Percentiles rank a stretch among this genome's conserved stretches.
Evolutionary conservation across 2,329 filamentous ascomycete genomes (phyloP).

Genomic region (Volutella citrinella): DNA sequence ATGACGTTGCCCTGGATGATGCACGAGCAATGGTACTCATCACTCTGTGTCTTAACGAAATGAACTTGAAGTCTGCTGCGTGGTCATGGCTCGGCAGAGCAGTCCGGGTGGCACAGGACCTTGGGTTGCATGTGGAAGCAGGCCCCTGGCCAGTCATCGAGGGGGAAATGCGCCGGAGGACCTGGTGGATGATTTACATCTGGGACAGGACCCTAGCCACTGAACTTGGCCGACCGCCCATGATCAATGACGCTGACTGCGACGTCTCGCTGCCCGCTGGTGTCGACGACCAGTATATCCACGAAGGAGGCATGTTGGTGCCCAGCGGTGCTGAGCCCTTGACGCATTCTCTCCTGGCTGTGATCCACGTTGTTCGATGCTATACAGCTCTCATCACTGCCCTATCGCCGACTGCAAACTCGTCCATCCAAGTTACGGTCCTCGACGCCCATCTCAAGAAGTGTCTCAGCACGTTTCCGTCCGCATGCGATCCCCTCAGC

Average conservation of each 20-base stretch:
- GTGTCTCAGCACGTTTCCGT: slow-evolving; percentile 73
- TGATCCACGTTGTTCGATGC: slow-evolving; percentile 78
- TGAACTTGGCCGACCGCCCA: slow-evolving; percentile 74
- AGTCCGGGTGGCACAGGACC: slow-evolving; percentile 76
- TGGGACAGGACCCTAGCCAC: slow-evolving; percentile 79
- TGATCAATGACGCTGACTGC: slow-evolving; percentile 87
- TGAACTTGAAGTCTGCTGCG: slow-evolving; percentile 80
- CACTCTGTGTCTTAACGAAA: slow-evolving; percentile 78
- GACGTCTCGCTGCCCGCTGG: slow-evolving; percentile 77
- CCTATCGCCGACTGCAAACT: slow-evolving; percentile 64
- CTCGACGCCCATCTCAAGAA: slow-evolving; percentile 79
- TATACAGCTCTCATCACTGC: slow-evolving; percentile 72
- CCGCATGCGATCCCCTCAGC: slow-evolving; percentile 66
- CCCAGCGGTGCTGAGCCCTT: slow-evolving; percentile 52
- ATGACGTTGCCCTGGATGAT: slow-evolving; percentile 73
- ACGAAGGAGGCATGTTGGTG: slow-evolving; percentile 52
- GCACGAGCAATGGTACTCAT: slow-evolving; percentile 70
- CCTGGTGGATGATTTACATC: slow-evolving; percentile 94
- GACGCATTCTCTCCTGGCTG: slow-evolving; percentile 70
- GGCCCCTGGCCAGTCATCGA: slow-evolving; percentile 73
- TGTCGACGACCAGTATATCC: slow-evolving; percentile 76
- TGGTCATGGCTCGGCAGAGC: slow-evolving; percentile 84
- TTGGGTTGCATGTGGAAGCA: slow-evolving; percentile 75
- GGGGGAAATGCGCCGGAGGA: slow-evolving; percentile 77
- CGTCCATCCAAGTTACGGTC: slow-evolving; percentile 64